Base-by-base conservation (phyloP, 768 basidiomycete genomes). In the Auricularia sp. region DNA sequence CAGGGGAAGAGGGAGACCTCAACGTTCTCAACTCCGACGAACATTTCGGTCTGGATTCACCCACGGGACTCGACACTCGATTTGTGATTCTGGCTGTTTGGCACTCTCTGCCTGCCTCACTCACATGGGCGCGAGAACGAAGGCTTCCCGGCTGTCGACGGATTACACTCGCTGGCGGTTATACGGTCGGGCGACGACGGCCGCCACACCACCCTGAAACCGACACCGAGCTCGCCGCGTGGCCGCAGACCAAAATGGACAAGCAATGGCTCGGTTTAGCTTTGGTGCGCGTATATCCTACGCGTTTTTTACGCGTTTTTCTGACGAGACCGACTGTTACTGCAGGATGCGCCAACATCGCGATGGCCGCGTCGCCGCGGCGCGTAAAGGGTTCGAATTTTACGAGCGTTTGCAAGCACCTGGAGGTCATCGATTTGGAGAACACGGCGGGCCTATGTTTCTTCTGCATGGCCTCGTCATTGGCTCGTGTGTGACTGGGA, bases 391-490 rank as follows among this genome's bases (percentile, higher is more conserved):
- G 0, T 96, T 87, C 73, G 80, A 80, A 4, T 98, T 93, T 77
- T 94, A 92, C 79, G 92, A 92, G 73, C 79, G 88, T 66, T 79
- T 99, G 3, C 97, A 98, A 74, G 83, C 90, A 11, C 78, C 86
- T 58, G 94, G 96, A 67, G 96, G 96, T 0, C 95, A 98, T 73
- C 97, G 92, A 90, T 76, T 91, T 16, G 92, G 93, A 35, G 95
- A 97, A 74, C 96, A 97, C 71, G 91, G 93, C 21, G 94, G 94
- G 11, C 91, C 91, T 5, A 88, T 92, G 87, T 93, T 93, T 72
- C 78, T 90, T 18, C 77, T 87, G 21, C 88, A 88, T 3, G 96
- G 97, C 6, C 82, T 98, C n/a, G 87, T 98, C 63, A 97, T 99
- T 68, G 92, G 90, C 8, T 88, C 93, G n/a, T 95, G 97, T 73